phyloP scores from a whole-genome alignment of 805 yeast genomes.

The Pichia sporocuriosa region DNA sequence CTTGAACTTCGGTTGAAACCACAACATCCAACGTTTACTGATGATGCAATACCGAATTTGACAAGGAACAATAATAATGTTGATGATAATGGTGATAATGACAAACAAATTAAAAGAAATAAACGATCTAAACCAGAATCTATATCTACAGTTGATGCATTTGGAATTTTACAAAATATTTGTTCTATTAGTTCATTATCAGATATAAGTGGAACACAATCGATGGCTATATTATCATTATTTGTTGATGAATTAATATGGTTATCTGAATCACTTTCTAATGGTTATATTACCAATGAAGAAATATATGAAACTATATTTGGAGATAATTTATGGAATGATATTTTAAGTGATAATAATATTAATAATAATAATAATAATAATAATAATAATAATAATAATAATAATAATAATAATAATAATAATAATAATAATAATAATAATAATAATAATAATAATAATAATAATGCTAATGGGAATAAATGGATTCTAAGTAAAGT shows the following conservation, averaged over 20 bases:
- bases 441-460: conserved; percentile 2
- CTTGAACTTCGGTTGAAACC: conserved; percentile 10
- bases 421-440: neutral
- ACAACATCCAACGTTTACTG: conserved; percentile 8
- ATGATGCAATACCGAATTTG: no score
- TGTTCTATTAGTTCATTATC: conserved; percentile 15
- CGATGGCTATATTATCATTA: conserved; percentile 24
- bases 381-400: neutral
- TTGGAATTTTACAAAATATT: conserved; percentile 26
- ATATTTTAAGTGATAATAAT: neutral
- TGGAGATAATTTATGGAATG: conserved; percentile 5
- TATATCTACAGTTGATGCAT: conserved; percentile 25
- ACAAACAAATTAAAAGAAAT: neutral
- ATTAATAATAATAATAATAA: neutral
- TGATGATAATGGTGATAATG: neutral
- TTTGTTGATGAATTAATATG: conserved; percentile 23
- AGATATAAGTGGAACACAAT: conserved; percentile 24
- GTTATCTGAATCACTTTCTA: conserved; percentile 9
- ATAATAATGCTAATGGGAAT: conserved; percentile 2
- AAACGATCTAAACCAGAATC: conserved; percentile 2
- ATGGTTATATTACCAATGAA: conserved; percentile 6
- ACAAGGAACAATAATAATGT: no score
- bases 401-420: neutral
- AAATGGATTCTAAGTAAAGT: neutral
- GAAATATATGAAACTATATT: conserved; percentile 16